Evolutionary conservation across 2,329 filamentous ascomycete species (phyloP).

Genomic region (Coniosporium tulheliwenetii): DNA sequence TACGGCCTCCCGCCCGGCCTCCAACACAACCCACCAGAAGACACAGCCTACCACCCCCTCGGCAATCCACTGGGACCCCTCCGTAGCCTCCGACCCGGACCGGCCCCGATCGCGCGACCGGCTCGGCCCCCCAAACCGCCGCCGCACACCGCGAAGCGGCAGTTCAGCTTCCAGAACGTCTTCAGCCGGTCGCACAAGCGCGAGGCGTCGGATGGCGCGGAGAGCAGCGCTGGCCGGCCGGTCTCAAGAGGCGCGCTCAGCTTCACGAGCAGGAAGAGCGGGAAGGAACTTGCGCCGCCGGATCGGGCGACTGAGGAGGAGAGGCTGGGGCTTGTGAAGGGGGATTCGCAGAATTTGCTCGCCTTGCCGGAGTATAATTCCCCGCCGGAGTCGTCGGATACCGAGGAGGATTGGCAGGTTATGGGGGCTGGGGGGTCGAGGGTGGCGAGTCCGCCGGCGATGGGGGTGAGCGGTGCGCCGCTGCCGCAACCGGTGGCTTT

Average conservation of each 20-base stretch:
- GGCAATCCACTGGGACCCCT: slow-evolving; percentile 33
- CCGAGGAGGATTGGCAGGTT: neutral
- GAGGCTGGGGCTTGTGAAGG: slow-evolving; percentile 18
- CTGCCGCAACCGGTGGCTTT: too few relatives aligned
- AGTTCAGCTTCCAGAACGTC: slow-evolving; percentile 87
- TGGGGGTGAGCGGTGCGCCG: too few relatives aligned
- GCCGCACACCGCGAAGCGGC: slow-evolving; percentile 46
- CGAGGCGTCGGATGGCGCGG: slow-evolving; percentile 7
- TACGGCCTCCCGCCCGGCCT: slow-evolving; percentile 33
- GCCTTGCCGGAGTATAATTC: neutral
- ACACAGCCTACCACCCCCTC: slow-evolving; percentile 29
- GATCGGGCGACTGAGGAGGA: slow-evolving; percentile 18
- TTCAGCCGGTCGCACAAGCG: slow-evolving; percentile 42
- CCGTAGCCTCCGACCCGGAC: slow-evolving; percentile 19
- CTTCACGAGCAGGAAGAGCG: neutral
- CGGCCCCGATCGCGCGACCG: slow-evolving; percentile 25
- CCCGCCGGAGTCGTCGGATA: neutral
- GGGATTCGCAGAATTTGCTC: slow-evolving; percentile 9
- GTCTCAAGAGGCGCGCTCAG: slow-evolving; percentile 15
- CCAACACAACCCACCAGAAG: slow-evolving; percentile 32
- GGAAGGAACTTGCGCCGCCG: neutral
- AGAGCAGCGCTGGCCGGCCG: slow-evolving; percentile 8
- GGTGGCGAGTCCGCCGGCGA: too few relatives aligned
- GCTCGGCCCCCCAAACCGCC: slow-evolving; percentile 41
- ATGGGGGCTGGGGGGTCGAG: neutral